These are phyloP conservation scores for Cystobasidium pallidum DNA, from an alignment of 1,284 basidiomycete species.

Conservation along the genomic window DNA sequence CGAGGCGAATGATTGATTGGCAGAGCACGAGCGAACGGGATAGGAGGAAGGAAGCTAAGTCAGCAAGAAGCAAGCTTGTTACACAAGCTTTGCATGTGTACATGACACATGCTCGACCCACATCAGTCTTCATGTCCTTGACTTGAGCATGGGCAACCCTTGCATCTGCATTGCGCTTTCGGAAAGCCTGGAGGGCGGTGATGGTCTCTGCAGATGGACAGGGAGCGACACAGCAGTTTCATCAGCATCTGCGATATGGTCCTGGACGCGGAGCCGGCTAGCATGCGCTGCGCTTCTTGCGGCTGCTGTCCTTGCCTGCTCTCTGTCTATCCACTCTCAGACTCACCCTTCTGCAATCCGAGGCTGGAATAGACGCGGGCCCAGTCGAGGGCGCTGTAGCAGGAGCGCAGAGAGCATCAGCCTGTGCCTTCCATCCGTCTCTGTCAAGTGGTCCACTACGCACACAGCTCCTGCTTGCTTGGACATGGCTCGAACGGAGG, in stretches of 20 bases:
- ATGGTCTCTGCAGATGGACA: constrained; percentile 71
- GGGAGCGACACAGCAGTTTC: background rate
- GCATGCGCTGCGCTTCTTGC: constrained; percentile 29
- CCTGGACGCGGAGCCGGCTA: background rate
- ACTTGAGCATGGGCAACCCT: constrained; percentile 74
- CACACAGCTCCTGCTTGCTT: constrained; percentile 43
- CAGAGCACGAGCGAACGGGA: background rate
- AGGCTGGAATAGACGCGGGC: constrained; percentile 85
- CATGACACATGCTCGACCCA: constrained; percentile 55
- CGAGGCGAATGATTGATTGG: background rate
- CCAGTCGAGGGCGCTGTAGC: constrained; percentile 68
- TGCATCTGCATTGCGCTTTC: constrained; percentile 90
- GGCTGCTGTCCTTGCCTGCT: background rate
- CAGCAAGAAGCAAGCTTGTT: background rate
- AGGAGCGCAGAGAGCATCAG: too few relatives aligned
- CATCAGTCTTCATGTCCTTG: constrained; percentile 72
- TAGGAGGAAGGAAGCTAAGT: background rate
- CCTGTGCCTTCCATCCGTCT: too few relatives aligned
- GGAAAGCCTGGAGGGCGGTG: constrained; percentile 87
- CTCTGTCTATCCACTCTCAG: background rate
- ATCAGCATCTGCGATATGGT: background rate
- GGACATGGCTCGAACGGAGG: constrained; percentile 25
- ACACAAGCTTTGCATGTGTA: background rate
- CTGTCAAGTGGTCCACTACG: too few relatives aligned
- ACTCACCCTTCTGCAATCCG: constrained; percentile 84